Evolutionary conservation across 2,329 filamentous ascomycete species (phyloP).

Genomic region (Teratosphaeria nubilosa): DNA sequence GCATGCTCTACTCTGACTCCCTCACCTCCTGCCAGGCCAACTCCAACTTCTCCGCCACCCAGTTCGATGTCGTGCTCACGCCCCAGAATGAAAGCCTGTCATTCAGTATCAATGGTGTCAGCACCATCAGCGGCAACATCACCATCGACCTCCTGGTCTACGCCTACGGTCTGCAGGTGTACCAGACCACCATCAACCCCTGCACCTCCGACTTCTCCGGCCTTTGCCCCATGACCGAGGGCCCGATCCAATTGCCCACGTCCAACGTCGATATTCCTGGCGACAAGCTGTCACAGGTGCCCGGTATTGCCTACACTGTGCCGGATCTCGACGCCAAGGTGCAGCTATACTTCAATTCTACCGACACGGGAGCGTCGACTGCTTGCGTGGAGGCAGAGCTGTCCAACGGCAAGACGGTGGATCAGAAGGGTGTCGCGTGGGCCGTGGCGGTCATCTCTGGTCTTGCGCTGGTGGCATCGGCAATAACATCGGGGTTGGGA

Average conservation of each 20-base stretch:
- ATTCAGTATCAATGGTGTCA: slow-evolving; percentile 70
- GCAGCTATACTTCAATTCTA: slow-evolving; percentile 68
- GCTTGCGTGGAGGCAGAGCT: slow-evolving; percentile 82
- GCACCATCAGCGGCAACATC: slow-evolving; percentile 73
- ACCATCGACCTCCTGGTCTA: slow-evolving; percentile 64
- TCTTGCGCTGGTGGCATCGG: slow-evolving; percentile 72
- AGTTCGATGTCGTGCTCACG: slow-evolving; percentile 78
- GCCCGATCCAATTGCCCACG: slow-evolving; percentile 57
- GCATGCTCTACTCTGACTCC: slow-evolving; percentile 69
- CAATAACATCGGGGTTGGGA: slow-evolving; percentile 78
- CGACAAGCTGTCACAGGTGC: slow-evolving; percentile 55
- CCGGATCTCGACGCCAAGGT: slow-evolving; percentile 86
- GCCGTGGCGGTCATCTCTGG: slow-evolving; percentile 78
- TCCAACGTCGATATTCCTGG: slow-evolving; percentile 48
- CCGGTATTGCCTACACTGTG: slow-evolving; percentile 76
- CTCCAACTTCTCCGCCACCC: slow-evolving; percentile 74
- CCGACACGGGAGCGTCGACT: slow-evolving; percentile 52
- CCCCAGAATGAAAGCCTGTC: slow-evolving; percentile 62
- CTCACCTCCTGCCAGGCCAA: slow-evolving; percentile 76
- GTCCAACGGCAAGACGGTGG: slow-evolving; percentile 86
- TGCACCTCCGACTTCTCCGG: slow-evolving; percentile 61
- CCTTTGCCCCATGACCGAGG: slow-evolving; percentile 84
- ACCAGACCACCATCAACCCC: slow-evolving; percentile 61
- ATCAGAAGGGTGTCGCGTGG: slow-evolving; percentile 83
- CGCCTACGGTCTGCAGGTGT: slow-evolving; percentile 71